Percentiles rank a stretch among this genome's conserved stretches.
Evolutionary conservation across 2,329 filamentous ascomycete genomes (phyloP).

Genomic region (Ophiostoma piceae): DNA sequence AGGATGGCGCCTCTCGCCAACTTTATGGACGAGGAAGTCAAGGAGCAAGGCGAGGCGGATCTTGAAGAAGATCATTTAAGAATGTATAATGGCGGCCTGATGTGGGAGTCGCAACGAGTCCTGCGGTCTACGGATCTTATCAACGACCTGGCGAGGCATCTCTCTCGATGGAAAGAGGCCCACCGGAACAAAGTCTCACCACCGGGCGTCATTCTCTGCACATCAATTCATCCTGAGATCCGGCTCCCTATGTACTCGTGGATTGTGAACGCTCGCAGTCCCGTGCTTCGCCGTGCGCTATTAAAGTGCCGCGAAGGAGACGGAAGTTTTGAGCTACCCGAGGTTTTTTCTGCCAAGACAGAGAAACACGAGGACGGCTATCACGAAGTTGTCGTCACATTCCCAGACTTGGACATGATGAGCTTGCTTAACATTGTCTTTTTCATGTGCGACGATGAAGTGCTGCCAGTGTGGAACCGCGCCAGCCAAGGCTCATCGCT

Average conservation of each 20-base stretch:
- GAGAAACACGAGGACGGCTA: slow-evolving; percentile 35
- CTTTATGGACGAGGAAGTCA: not conserved
- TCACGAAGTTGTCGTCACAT: slow-evolving; percentile 51
- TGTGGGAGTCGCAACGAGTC: not conserved
- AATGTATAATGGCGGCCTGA: not conserved
- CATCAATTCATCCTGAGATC: slow-evolving; percentile 60
- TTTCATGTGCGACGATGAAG: slow-evolving; percentile 72
- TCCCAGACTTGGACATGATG: slow-evolving; percentile 67
- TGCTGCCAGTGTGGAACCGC: slow-evolving; percentile 84
- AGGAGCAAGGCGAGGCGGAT: not conserved
- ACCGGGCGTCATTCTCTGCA: slow-evolving; percentile 44
- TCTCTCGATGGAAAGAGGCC: slow-evolving; percentile 30
- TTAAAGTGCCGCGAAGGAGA: slow-evolving; percentile 48
- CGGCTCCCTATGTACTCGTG: slow-evolving; percentile 78
- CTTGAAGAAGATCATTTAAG: not conserved
- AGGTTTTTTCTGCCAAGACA: slow-evolving; percentile 55
- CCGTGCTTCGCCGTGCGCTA: slow-evolving; percentile 59
- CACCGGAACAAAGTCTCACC: slow-evolving; percentile 34
- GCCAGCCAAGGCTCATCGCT: slow-evolving; percentile 59
- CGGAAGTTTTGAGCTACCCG: slow-evolving; percentile 53
- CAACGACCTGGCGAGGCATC: not conserved
- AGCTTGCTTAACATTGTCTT: slow-evolving; percentile 73
- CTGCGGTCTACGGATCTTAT: slow-evolving; percentile 1
- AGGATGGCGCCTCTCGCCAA: slow-evolving; percentile 56
- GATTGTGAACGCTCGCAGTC: slow-evolving; percentile 69